Evolutionary conservation across 768 basidiomycete genomes (phyloP), one percentile per base, ranked within the genome.

Genomic region (Suillus americanus): DNA sequence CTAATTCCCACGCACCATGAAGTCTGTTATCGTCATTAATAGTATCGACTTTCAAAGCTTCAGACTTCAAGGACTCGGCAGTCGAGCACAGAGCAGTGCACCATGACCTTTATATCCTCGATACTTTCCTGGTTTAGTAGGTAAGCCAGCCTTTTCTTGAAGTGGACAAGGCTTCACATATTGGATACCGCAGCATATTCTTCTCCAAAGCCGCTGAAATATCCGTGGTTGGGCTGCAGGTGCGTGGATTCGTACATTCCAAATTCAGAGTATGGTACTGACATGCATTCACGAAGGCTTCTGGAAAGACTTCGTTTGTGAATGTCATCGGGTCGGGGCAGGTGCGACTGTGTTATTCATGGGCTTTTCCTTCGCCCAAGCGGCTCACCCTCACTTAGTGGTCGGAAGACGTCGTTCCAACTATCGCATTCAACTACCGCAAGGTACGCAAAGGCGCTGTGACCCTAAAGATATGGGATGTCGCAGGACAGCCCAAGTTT

Each of bases 351-450:
- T 40, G 18, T 5, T 5, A 10, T 38, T 71, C 61, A 62, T 62
- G 66, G 30, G 64, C 38, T 30, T 61, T 45, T 53, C 51, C 38
- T 60, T 33, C n/a, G 33, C 40, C 18, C 45, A 33, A 50, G 16
- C 56, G 9, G 45, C 28, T 41, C 35, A 56, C 41, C 28, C 20
- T 53, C n/a, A 62, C 41, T 43, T 77, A 96, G 87, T 97, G 94
- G 91, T 94, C 91, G 65, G 94, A 96, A 80, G 95, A 97, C 62
- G 94, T 95, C n/a, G 95, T 95, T 0, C 95, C 95, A 0, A 97
- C 95, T 1, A 91, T 97, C 25, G 94, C 95, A 8, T 97, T 95
- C 81, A 95, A 95, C 70, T 88, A 95, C 71, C 84, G 92, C 23
- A 94, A 92, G 74, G 89, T 97, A 14, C 82, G 89, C 66, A 94